These are phyloP conservation scores for Penicillium chermesinum DNA, from an alignment of 495 filamentous ascomycete species.

Conservation along the genomic window DNA sequence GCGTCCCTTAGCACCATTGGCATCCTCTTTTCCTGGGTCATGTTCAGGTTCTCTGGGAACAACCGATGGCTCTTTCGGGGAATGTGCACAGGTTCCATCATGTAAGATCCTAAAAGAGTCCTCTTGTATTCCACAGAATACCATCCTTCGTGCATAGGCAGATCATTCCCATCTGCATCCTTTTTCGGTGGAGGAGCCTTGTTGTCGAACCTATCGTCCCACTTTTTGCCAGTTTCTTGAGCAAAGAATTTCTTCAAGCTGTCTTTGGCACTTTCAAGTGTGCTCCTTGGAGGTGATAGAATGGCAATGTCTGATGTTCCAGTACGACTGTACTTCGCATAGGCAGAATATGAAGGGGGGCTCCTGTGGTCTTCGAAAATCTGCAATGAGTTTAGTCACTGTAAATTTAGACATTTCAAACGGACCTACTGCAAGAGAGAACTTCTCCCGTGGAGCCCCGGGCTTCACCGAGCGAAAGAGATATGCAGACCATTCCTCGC, in stretches of 20 bases:
- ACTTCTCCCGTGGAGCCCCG: neutral
- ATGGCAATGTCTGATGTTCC: slow-evolving; percentile 22
- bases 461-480: neutral
- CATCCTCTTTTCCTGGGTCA: too few relatives aligned
- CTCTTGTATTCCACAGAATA: slow-evolving; percentile 18
- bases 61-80: too few relatives aligned
- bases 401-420: neutral
- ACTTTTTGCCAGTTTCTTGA: slow-evolving; percentile 48
- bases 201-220: slow-evolving; percentile 43
- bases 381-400: slow-evolving; percentile 20
- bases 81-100: too few relatives aligned
- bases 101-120: slow-evolving; percentile 19
- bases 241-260: slow-evolving; percentile 54
- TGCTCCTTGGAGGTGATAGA: slow-evolving; percentile 29
- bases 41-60: too few relatives aligned
- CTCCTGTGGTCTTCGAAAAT: slow-evolving; percentile 46
- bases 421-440: neutral
- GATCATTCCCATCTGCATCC: slow-evolving; percentile 19
- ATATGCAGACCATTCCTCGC: neutral
- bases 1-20: too few relatives aligned
- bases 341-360: slow-evolving; percentile 43
- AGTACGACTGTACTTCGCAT: slow-evolving; percentile 30
- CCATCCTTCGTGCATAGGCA: slow-evolving; percentile 33
- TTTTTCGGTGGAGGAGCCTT: slow-evolving; percentile 11
- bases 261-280: slow-evolving; percentile 30